Evolutionary conservation across 2,329 filamentous ascomycete species (phyloP).

Genomic region (Orbilia blumenaviensis): DNA sequence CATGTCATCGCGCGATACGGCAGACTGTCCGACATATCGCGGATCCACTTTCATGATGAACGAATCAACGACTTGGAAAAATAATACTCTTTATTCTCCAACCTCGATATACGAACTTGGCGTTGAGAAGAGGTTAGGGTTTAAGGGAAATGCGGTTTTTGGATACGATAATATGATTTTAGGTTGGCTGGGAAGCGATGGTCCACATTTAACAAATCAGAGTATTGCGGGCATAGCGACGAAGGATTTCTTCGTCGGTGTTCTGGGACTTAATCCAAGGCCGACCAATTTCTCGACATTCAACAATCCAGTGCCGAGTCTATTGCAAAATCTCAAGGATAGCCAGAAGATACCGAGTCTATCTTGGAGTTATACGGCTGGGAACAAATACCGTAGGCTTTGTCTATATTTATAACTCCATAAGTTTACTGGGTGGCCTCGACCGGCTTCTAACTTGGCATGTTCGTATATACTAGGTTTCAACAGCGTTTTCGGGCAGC

Average conservation of each 20-base stretch:
- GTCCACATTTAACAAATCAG: conserved; percentile 12
- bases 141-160: conserved; percentile 30
- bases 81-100: not conserved
- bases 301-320: conserved; percentile 23
- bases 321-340: conserved; percentile 7
- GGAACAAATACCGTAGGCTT: conserved; percentile 19
- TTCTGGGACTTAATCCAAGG: conserved; percentile 23
- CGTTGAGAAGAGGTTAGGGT: conserved; percentile 19
- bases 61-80: conserved; percentile 35
- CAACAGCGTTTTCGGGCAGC: conserved; percentile 7
- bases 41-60: conserved; percentile 15
- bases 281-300: conserved; percentile 22
- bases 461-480: not conserved
- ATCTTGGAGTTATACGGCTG: conserved; percentile 29
- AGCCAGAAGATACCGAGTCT: conserved; percentile 8
- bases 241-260: conserved; percentile 27
- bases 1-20: not conserved
- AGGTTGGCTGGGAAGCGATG: conserved; percentile 4
- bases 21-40: conserved; percentile 15
- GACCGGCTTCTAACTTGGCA: not conserved
- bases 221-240: conserved; percentile 35
- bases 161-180: conserved; percentile 45
- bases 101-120: conserved; percentile 13
- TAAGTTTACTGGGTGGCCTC: not conserved
- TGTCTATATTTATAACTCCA: not conserved